A percentile compares a stretch with the other conserved stretches of the same genome.
phyloP scores from a whole-genome alignment of 1,284 basidiomycete species.

The Moesziomyces sp. region DNA sequence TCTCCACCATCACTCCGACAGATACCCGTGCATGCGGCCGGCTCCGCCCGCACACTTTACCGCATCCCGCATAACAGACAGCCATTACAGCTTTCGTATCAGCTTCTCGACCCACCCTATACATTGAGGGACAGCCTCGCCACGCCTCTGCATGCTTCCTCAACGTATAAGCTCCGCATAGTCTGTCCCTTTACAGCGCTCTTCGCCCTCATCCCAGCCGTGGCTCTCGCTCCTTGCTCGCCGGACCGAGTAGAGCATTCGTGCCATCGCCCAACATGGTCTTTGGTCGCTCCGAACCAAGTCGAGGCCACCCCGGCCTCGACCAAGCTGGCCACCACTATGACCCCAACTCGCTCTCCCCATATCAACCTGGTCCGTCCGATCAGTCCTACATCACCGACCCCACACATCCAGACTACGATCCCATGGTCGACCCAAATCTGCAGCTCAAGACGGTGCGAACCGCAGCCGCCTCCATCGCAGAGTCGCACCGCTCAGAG shows the following conservation, averaged over 20 bases:
- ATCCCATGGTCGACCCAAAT: conserved; percentile 60
- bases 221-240: not conserved
- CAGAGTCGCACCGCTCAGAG: conserved; percentile 61
- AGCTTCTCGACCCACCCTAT: too few relatives aligned
- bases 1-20: not conserved
- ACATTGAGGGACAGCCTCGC: too few relatives aligned
- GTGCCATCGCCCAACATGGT: conserved; percentile 14
- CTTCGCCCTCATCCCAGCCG: not conserved
- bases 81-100: not conserved
- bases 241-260: conserved; percentile 1
- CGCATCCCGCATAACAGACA: not conserved
- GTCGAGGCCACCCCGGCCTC: conserved; percentile 13
- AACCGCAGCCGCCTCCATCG: conserved; percentile 64
- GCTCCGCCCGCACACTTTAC: conserved; percentile 14
- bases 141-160: conserved; percentile 4
- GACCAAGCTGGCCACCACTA: conserved; percentile 47
- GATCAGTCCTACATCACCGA: conserved; percentile 52
- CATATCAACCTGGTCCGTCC: conserved; percentile 50
- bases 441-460: conserved; percentile 61
- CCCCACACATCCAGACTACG: conserved; percentile 61
- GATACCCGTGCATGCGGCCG: conserved; percentile 28
- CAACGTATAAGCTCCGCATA: too few relatives aligned
- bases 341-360: conserved; percentile 50
- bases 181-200: not conserved
- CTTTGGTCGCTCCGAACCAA: conserved; percentile 27